Evolutionary conservation across 75 land plant genomes (phyloP).

Genomic region (Sequoiadendron giganteum): DNA sequence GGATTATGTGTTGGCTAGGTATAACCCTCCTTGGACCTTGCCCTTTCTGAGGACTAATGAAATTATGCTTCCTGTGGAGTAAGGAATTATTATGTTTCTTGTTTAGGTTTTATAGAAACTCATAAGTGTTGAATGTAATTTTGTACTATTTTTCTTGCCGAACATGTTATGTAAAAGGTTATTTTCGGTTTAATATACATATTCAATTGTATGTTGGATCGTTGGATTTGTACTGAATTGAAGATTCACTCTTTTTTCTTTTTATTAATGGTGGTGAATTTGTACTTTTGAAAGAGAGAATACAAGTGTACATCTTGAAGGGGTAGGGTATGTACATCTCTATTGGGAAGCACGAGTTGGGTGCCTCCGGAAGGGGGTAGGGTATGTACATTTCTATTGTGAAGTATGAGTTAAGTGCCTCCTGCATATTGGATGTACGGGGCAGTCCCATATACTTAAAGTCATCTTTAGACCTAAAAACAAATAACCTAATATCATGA

Average conservation of each 20-base stretch:
- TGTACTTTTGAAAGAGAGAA: too few relatives aligned
- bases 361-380: too few relatives aligned
- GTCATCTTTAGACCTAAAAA: too few relatives aligned
- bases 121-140: neutral
- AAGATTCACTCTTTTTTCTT: neutral
- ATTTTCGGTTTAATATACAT: neutral
- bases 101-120: neutral
- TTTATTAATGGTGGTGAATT: too few relatives aligned
- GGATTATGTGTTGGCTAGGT: constrained; percentile 70
- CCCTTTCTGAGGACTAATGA: constrained; percentile 85
- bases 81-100: constrained; percentile 15
- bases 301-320: too few relatives aligned
- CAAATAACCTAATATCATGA: too few relatives aligned
- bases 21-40: constrained; percentile 94
- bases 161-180: neutral
- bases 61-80: constrained; percentile 83
- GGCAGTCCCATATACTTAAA: too few relatives aligned
- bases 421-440: too few relatives aligned
- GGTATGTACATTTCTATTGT: too few relatives aligned
- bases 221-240: neutral
- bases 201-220: neutral
- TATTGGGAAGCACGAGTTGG: too few relatives aligned
- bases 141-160: neutral
- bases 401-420: too few relatives aligned
- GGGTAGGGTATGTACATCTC: too few relatives aligned